Base-by-base conservation (phyloP, 2,329 filamentous ascomycete genomes). In the Penicillium sp. region DNA sequence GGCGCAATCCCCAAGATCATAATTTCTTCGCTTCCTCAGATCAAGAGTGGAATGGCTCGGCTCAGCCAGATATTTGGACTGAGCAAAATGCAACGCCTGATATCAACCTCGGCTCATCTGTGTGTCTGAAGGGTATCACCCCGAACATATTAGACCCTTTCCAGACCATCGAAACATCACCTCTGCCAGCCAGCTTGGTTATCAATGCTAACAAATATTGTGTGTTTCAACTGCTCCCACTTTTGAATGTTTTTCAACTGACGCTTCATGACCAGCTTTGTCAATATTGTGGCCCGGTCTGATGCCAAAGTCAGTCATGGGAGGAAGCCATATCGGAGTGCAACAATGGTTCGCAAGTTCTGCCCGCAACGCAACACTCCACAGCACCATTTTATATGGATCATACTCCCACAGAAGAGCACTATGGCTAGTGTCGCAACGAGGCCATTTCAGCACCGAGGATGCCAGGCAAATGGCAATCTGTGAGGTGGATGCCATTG, bases 331-430 rank as follows among this genome's bases (percentile, higher is more conserved):
- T 18, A 7, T 35, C 27, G 46, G 46, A 2, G 27, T 49, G n/a
- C 46, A 49, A 35, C 7, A n/a, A 49, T 49, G 44, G 44, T 49
- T 49, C 16, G 44, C 31, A 33, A 49, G n/a, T 35, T 56, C 44
- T 24, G 37, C 27, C 18, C 14, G 44, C 27, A 33, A 35, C 11
- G 24, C 44, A 49, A 53, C 58, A 13, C 39, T 62, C 49, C 60
- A 62, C 19, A 60, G 57, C 36, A 50, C 60, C 16, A 39, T 62
- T 18, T 27, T 62, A 16, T 62, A 60, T 40, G 60, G 60, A 2
- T 57, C 60, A 22, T 60, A 54, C 41, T 60, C 60, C 16, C 60
- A 62, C 37, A 33, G 55, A 19, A 19, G 58, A 31, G 50, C 47
- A 4, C 58, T 47, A 6, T 60, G 51, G 36, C 37, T 43, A 10